These are phyloP conservation scores for Samsoniella hepiali DNA, from an alignment of 2,329 filamentous ascomycete genomes.

Conservation along the genomic window DNA sequence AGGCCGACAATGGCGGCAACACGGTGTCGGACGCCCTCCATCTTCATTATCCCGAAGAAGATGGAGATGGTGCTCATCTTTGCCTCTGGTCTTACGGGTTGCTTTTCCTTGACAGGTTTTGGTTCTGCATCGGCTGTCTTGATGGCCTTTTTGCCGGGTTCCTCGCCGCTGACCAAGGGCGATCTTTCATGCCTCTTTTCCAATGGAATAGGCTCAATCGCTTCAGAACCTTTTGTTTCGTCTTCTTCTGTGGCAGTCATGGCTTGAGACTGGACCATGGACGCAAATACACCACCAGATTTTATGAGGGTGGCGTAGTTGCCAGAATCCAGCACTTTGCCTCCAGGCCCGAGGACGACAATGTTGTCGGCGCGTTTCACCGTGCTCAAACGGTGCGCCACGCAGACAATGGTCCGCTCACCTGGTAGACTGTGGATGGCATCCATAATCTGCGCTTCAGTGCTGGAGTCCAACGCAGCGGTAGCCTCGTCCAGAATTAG, in stretches of 20 bases:
- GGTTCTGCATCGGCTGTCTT: background rate
- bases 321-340: slow-evolving; percentile 59
- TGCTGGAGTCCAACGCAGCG: slow-evolving; percentile 44
- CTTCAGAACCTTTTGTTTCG: slow-evolving; percentile 11
- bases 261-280: slow-evolving; percentile 37
- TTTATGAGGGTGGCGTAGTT: slow-evolving; percentile 56
- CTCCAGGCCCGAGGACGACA: slow-evolving; percentile 56
- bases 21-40: slow-evolving; percentile 16
- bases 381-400: slow-evolving; percentile 60
- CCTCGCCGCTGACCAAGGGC: background rate
- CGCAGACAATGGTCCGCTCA: slow-evolving; percentile 60
- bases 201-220: slow-evolving; percentile 2
- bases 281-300: slow-evolving; percentile 46
- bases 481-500: slow-evolving; percentile 68
- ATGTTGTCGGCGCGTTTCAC: slow-evolving; percentile 63
- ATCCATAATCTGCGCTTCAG: slow-evolving; percentile 43
- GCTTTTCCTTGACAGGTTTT: background rate
- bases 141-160: background rate
- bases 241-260: slow-evolving; percentile 17
- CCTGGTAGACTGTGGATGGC: slow-evolving; percentile 36
- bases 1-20: slow-evolving; percentile 30
- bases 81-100: background rate
- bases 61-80: slow-evolving; percentile 1
- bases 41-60: slow-evolving; percentile 8
- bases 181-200: background rate